Base-by-base conservation (phyloP, 352 stramenopile genomes). In the Phytophthora citrophthora region DNA sequence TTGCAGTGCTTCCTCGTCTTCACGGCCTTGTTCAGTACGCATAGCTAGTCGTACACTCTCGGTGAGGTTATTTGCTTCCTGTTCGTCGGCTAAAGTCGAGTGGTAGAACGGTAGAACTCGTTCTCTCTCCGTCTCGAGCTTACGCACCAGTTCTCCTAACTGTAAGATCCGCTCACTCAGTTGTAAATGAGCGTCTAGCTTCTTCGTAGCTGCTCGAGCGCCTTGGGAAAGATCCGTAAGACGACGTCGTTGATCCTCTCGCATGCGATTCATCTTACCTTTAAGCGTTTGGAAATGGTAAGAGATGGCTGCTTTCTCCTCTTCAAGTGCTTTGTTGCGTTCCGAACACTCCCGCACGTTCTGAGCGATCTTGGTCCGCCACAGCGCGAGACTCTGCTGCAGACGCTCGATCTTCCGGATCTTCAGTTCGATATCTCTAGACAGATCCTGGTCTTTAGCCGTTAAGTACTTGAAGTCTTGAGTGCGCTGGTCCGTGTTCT, bases 381-480 rank as follows among this genome's bases (percentile, higher is more conserved):
- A 97, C 49, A 96, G 81, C 12, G 90, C 83, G 20, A 98, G 88
- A 45, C 82, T 91, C 20, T 79, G 72, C 68, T 98, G 91, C 26
- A 98, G 72, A 9, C 90, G 79, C 75, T 98, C 92, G 38, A 98
- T 98, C 72, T 97, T 96, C 34, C 89, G 81, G 52, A 97, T 97
- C 76, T 98, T 98, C 64, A 93, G 76, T 74, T 97, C 88, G 46
- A 98, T 97, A 49, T 98, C 90, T 23, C 93, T 89, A 26, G 83
- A 96, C 2, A 98, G 74, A 67, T 98, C 88, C 43, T 92, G 85
- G 75, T 98, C 93, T 64, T 96, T 97, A 0, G 85, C 78, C 4
- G 93, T 97, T 32, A 98, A 72, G 69, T 97, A 95, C 81, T 98
- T 97, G 70, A 98, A 98, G 48, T 98, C 90, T 51, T 96, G 88